A percentile compares a stretch with the other conserved stretches of the same genome.
phyloP scores from a whole-genome alignment of 345 rosid genomes.

The Syzygium oleosum region DNA sequence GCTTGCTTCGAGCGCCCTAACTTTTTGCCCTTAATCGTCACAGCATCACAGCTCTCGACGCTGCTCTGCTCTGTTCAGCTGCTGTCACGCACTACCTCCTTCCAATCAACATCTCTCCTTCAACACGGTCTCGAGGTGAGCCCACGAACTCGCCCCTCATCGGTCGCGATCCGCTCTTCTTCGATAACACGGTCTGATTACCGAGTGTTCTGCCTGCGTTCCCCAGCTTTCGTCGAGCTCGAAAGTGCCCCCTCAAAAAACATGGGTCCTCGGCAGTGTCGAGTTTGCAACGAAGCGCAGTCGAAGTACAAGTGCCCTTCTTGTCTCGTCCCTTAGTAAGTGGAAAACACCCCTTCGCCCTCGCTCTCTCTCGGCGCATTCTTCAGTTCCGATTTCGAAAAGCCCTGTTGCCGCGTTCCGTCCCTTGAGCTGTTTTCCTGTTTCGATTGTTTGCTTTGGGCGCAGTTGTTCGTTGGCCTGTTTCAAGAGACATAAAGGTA shows the following conservation, averaged over 20 bases:
- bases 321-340: constrained; percentile 73
- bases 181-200: not conserved
- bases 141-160: not conserved
- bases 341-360: not conserved
- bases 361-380: not conserved
- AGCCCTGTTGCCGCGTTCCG: not conserved
- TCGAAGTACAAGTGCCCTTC: constrained; percentile 83
- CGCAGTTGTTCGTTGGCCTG: constrained; percentile 62
- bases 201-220: not conserved
- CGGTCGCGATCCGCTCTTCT: not conserved
- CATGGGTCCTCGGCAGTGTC: constrained; percentile 38
- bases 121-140: no score
- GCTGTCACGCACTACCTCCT: not conserved
- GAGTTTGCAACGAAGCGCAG: constrained; percentile 44
- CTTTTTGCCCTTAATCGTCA: not conserved
- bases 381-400: not conserved
- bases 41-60: not conserved
- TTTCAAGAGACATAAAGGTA: constrained; percentile 41
- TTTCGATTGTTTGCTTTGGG: not conserved
- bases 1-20: not conserved
- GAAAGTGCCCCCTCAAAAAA: not conserved
- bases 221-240: not conserved
- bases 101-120: no score
- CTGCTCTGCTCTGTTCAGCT: not conserved
- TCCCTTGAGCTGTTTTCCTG: not conserved